A percentile compares a stretch with the other conserved stretches of the same genome.
Evolutionary conservation across 164 flowering plant species (phyloP).

Genomic region (Dillenia turbinata): DNA sequence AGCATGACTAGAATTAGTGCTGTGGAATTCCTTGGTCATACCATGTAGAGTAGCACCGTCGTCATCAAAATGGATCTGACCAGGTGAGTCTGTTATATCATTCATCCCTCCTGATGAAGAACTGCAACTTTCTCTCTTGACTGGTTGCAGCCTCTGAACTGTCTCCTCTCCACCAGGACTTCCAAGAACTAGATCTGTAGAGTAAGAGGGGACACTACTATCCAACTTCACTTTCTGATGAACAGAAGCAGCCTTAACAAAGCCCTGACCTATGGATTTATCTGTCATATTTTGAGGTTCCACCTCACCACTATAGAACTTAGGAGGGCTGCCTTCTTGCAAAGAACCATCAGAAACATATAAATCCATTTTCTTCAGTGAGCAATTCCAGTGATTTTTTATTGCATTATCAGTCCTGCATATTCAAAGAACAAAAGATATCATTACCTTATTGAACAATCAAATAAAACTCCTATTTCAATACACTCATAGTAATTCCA

Average conservation of each 20-base stretch:
- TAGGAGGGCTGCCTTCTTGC: slow-evolving; percentile 3
- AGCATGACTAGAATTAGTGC: too few species aligned
- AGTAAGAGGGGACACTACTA: slow-evolving; percentile 3
- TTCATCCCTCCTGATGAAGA: slow-evolving; percentile 2
- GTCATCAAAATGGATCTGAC: slow-evolving; percentile 6
- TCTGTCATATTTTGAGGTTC: background rate
- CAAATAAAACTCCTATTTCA: too few species aligned
- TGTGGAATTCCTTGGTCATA: background rate
- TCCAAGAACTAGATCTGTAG: slow-evolving; percentile 18
- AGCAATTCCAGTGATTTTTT: slow-evolving; percentile 52
- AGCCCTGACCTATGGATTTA: background rate
- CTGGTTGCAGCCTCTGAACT: slow-evolving; percentile 2
- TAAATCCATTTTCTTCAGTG: slow-evolving; percentile 25
- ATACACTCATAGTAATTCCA: background rate
- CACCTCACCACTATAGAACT: background rate
- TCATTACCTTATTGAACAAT: too few species aligned
- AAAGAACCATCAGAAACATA: slow-evolving; percentile 2
- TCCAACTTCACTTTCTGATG: background rate
- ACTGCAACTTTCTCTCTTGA: background rate
- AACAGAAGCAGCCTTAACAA: background rate
- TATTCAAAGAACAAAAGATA: slow-evolving; percentile 16
- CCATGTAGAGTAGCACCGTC: background rate
- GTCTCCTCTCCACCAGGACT: background rate
- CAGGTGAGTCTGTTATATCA: background rate
- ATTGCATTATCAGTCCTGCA: slow-evolving; percentile 4